A percentile compares a stretch with the other conserved stretches of the same genome.
Evolutionary conservation across 83 land plant genomes (phyloP).

Genomic region (Picea mariana): DNA sequence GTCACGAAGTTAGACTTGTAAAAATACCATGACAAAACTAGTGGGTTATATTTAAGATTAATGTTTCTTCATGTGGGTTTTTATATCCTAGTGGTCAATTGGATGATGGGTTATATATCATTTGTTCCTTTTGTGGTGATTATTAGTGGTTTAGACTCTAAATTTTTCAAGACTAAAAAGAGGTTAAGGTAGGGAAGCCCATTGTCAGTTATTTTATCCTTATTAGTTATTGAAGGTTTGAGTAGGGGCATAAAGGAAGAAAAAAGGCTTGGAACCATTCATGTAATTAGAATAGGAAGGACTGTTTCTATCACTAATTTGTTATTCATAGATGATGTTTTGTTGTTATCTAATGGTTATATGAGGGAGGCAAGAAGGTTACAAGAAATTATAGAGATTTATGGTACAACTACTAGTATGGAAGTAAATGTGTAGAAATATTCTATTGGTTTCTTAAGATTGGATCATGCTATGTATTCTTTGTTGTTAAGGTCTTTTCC

Average conservation of each 20-base stretch:
- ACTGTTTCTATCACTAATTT: too few species aligned
- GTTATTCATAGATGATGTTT: not conserved
- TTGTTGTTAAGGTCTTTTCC: not conserved
- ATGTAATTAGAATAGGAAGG: not conserved
- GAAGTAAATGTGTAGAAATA: not conserved
- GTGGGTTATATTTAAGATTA: too few species aligned
- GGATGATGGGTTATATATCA: too few species aligned
- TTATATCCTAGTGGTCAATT: too few species aligned
- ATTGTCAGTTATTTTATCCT: not conserved
- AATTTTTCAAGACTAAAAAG: not conserved
- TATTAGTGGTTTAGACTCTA: not conserved
- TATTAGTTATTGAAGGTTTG: not conserved
- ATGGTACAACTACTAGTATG: not conserved
- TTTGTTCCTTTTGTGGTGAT: too few species aligned
- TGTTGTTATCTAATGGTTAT: not conserved
- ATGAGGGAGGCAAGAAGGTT: not conserved
- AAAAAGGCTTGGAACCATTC: not conserved
- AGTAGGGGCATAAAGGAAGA: not conserved
- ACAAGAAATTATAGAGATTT: not conserved
- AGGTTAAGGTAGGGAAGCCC: not conserved
- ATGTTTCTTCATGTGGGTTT: too few species aligned
- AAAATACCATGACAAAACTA: too few species aligned
- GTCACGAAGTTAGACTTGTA: too few species aligned
- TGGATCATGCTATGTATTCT: not conserved
- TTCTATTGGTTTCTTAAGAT: not conserved